phyloP scores from a whole-genome alignment of 129 eudicot species.

The Smallanthus sonchifolius region DNA sequence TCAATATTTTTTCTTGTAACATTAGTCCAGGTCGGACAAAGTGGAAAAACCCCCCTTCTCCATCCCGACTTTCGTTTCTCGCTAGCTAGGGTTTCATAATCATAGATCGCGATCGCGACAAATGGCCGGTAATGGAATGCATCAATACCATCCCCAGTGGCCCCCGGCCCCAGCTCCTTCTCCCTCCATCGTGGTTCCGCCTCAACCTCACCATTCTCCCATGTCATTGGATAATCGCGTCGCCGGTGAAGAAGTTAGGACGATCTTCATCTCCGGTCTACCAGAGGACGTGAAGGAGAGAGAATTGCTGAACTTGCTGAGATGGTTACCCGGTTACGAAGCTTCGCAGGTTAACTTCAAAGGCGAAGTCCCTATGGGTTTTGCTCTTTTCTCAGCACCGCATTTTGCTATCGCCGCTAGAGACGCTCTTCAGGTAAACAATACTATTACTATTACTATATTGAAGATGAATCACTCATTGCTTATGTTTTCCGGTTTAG shows the following conservation, averaged over 20 bases:
- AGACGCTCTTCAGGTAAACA: constrained; percentile 79
- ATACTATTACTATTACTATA: background rate
- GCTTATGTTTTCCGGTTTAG: constrained; percentile 26
- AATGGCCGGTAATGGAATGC: constrained; percentile 15
- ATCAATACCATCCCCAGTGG: constrained; percentile 47
- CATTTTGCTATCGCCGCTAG: constrained; percentile 82
- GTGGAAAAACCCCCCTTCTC: too few species aligned
- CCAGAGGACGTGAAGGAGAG: constrained; percentile 97
- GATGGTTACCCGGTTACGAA: constrained; percentile 97
- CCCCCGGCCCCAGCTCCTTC: constrained; percentile 45
- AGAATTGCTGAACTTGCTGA: constrained; percentile 71
- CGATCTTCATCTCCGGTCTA: constrained; percentile 84
- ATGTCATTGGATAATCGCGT: constrained; percentile 43
- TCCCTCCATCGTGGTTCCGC: constrained; percentile 34
- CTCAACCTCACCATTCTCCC: constrained; percentile 49
- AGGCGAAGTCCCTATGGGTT: constrained; percentile 87
- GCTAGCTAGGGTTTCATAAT: constrained; percentile 2
- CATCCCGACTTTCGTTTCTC: background rate
- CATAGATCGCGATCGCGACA: background rate
- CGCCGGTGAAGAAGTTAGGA: constrained; percentile 69
- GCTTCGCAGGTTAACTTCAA: constrained; percentile 94
- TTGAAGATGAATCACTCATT: background rate
- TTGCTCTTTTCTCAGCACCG: constrained; percentile 72
- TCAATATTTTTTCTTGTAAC: too few species aligned
- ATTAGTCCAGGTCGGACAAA: too few species aligned